Conservation (phyloP, 139 green algal genomes). For the Haematococcus lacustris region DNA sequence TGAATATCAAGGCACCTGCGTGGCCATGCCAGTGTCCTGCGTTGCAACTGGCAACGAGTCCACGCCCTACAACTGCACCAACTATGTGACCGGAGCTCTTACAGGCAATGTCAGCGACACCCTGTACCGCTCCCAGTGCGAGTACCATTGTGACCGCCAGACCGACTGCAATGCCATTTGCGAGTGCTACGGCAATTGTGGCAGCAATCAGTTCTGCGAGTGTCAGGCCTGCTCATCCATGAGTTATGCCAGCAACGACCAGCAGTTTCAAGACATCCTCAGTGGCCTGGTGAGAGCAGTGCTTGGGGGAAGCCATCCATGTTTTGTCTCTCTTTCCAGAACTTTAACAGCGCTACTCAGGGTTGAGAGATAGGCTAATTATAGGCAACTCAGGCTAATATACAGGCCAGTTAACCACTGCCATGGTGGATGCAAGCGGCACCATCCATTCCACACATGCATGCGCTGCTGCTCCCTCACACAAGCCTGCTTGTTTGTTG, state of each 20-base stretch:
- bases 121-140: slow-evolving; percentile 28
- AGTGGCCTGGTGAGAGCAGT: no score
- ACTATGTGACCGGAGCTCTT: slow-evolving; percentile 4
- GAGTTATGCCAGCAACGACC: slow-evolving; percentile 15
- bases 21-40: slow-evolving; percentile 25
- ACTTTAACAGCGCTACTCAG: no score
- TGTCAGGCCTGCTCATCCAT: slow-evolving; percentile 36
- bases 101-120: slow-evolving; percentile 12
- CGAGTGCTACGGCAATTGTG: slow-evolving; percentile 32
- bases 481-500: no score
- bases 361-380: no score
- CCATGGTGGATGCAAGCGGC: no score
- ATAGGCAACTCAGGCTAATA: no score
- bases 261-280: background rate
- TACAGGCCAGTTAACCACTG: no score
- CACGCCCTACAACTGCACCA: slow-evolving; percentile 38
- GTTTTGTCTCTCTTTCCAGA: no score
- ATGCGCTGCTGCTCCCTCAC: no score
- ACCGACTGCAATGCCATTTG: slow-evolving; percentile 47
- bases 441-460: no score
- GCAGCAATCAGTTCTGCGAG: slow-evolving; percentile 22
- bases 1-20: slow-evolving; percentile 50
- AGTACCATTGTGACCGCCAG: slow-evolving; percentile 36
- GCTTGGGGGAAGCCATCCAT: no score
- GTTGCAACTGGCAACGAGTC: slow-evolving; percentile 17